These are phyloP conservation scores for Citrus cavaleriei DNA, from an alignment of 345 rosid genomes.

Conservation along the genomic window DNA sequence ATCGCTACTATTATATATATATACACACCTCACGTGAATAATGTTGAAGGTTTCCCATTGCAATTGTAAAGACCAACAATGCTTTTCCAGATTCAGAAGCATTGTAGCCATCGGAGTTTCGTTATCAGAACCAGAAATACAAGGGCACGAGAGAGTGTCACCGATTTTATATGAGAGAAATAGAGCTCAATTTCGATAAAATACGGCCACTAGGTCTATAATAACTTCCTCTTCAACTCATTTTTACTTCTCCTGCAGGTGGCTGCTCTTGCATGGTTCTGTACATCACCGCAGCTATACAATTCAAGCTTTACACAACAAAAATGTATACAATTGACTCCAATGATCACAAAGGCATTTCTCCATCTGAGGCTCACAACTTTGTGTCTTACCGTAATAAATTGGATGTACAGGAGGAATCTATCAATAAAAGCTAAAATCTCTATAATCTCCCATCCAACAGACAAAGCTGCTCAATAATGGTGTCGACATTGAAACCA, in stretches of 20 bases:
- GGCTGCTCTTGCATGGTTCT: not conserved
- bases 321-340: not conserved
- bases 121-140: no score
- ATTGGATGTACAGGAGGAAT: not conserved
- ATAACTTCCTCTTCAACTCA: not conserved
- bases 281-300: not conserved
- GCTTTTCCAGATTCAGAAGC: not conserved
- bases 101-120: not conserved
- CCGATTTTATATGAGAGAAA: no score
- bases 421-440: not conserved
- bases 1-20: no score
- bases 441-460: not conserved
- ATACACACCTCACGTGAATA: no score
- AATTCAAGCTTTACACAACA: not conserved
- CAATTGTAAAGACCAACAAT: not conserved
- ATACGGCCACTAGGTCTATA: not conserved
- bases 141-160: not conserved
- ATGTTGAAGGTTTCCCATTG: not conserved
- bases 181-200: not conserved
- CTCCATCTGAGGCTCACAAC: not conserved
- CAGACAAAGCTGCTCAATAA: constrained; percentile 49
- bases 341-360: not conserved
- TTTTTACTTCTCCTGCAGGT: not conserved
- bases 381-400: not conserved
- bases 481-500: not conserved